Evolutionary conservation across 129 eudicot genomes (phyloP), one percentile per base, ranked within the genome.

Genomic region (Tanacetum coccineum): DNA sequence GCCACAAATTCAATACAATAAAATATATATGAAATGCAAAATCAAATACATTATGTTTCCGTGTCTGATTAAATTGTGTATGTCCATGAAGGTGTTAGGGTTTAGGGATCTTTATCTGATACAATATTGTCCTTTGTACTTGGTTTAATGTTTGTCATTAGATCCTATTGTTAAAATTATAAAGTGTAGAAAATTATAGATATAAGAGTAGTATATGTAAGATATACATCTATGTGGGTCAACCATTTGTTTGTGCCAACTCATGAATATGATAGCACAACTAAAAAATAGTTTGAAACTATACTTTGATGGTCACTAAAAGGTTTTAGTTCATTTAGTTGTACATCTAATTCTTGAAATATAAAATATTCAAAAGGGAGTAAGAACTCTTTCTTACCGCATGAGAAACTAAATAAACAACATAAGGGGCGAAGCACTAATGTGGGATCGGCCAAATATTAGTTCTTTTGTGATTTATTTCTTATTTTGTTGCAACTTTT

Each of bases 311-410:
- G 9, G 3, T 58, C 13, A 2, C 42, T 5, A 56, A 26, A 70
- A 1, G 47, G 48, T 12, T 47, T 45, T 59, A 6, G 13, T 4
- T 59, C 48, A 59, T 28, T 46, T 47, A 49, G 18, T 26, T 59
- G 59, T 44, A 32, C 26, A 13, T 47, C n/a, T 6, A 70, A 48
- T 15, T 21, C 17, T 47, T 15, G 30, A 70, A 59, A 18, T n/a
- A 59, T 59, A 50, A 48, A 46, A 70, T 28, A 59, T 70, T 59
- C 1, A 17, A 18, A 59, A 46, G n/a, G 58, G 30, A 59, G 58
- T 28, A 70, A 70, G 20, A 59, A 55, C 42, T 13, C 59, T 70
- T 59, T 59, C 59, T 70, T 70, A 50, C 39, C 60, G 28, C 21
- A 0, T 47, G n/a, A 48, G 9, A 59, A 17, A 59, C 59, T 63